These are phyloP conservation scores for Paramecium tetraurelia DNA, from an alignment of 73 alveolate species.

Conservation along the genomic window DNA sequence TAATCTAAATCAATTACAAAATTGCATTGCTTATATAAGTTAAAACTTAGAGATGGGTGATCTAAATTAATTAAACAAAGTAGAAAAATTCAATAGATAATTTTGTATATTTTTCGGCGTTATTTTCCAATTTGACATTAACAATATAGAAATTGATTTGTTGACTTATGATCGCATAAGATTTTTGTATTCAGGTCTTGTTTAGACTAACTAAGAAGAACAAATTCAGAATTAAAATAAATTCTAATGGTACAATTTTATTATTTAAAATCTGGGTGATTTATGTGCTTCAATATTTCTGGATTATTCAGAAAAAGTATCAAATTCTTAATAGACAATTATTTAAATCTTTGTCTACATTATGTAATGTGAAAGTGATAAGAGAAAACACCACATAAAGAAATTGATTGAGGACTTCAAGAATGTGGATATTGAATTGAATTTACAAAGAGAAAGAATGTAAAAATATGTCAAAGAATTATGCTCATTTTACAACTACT, in stretches of 20 bases:
- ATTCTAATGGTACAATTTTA: background rate
- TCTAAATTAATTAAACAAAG: background rate
- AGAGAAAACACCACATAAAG: background rate
- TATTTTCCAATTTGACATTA: background rate
- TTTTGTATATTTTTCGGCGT: background rate
- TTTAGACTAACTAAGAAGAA: background rate
- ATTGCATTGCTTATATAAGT: constrained; percentile 5
- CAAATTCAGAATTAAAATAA: background rate
- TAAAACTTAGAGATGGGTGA: background rate
- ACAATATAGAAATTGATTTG: background rate
- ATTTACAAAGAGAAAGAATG: background rate
- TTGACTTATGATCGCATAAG: background rate
- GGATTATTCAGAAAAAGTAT: background rate
- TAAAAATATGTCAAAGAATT: background rate
- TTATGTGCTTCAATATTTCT: background rate
- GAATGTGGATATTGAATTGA: background rate
- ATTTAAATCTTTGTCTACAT: background rate
- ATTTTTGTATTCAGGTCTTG: background rate
- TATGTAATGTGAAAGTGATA: background rate
- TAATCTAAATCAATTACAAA: background rate
- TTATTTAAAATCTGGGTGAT: background rate
- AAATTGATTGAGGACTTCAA: background rate
- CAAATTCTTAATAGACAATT: background rate
- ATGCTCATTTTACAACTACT: background rate
- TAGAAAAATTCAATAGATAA: background rate